Evolutionary conservation across 2,329 filamentous ascomycete species (phyloP).

Genomic region (Ascomycota sp.): DNA sequence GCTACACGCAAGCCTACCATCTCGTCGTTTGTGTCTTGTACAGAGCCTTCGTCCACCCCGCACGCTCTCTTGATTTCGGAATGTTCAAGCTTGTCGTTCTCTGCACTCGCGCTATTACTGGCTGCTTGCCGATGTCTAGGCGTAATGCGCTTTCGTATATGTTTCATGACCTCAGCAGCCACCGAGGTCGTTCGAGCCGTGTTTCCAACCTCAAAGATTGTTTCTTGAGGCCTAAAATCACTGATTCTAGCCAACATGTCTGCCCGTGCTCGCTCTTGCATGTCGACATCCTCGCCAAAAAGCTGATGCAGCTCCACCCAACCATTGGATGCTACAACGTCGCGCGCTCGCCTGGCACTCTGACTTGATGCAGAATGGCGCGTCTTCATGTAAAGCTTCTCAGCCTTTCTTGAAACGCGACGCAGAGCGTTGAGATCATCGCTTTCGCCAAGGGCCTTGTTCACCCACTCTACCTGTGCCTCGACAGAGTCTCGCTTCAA

Average conservation of each 20-base stretch:
- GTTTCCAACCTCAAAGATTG: slow-evolving; percentile 84
- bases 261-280: slow-evolving; percentile 50
- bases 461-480: slow-evolving; percentile 60
- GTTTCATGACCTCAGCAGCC: slow-evolving; percentile 57
- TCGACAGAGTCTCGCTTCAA: slow-evolving; percentile 56
- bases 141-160: slow-evolving; percentile 48
- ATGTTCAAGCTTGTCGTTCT: slow-evolving; percentile 13
- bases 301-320: slow-evolving; percentile 64
- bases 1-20: slow-evolving; percentile 15
- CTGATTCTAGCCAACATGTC: slow-evolving; percentile 80
- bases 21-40: slow-evolving; percentile 8
- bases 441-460: slow-evolving; percentile 55
- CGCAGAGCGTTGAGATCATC: slow-evolving; percentile 53
- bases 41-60: too few species aligned
- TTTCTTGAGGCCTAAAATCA: slow-evolving; percentile 75
- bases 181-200: slow-evolving; percentile 43
- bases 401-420: slow-evolving; percentile 63
- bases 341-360: slow-evolving; percentile 73
- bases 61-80: too few species aligned
- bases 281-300: slow-evolving; percentile 50
- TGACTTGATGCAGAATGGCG: slow-evolving; percentile 77
- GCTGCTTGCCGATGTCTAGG: slow-evolving; percentile 26
- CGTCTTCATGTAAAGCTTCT: slow-evolving; percentile 80
- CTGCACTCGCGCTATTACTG: slow-evolving; percentile 15
- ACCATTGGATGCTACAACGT: slow-evolving; percentile 46